Evolutionary conservation across 1,284 basidiomycete genomes (phyloP), one percentile per base, ranked within the genome.

Genomic region (Moesziomyces antarcticus): DNA sequence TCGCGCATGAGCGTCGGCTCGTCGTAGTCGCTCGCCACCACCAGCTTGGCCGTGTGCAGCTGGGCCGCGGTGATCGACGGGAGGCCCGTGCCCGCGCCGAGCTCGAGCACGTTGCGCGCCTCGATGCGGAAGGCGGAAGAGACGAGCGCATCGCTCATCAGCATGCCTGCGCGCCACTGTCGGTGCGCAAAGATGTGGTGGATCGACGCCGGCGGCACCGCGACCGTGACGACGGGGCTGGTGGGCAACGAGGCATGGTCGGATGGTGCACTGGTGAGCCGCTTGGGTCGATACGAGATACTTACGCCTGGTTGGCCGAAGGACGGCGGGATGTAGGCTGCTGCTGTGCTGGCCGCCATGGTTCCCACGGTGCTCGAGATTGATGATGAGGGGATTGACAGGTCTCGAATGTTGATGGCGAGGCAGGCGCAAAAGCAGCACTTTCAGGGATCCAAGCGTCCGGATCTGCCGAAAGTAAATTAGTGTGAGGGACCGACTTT

Each of bases 121-220:
- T 37, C 8, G 42, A 73, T 45, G 30, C 69, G 50, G 13, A 80
- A 60, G n/a, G 68, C 69, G n/a, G 50, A 53, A 3, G 75, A 57
- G 47, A 75, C 41, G 25, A 82, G 58, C 3, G 76, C 75, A 35
- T 83, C 82, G 35, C 75, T 65, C 30, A 83, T 69, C 18, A 83
- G 73, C 77, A 83, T 80, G 0, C 82, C 82, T 0, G 82, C 81
- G 11, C 82, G 70, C 82, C 82, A 83, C 59, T 82, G 80, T 16
- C 82, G 75, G 49, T 83, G 82, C 8, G 80, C 81, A 50, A 83
- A 83, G 42, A 83, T 78, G 68, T 71, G 72, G 16, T 76, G 79
- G 33, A 83, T 75, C 27, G 75, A 67, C 13, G 80, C 79, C 1
- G 80, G 79, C 5, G 82, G 82, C 3, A 83, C 71, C 30, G 60